These are phyloP conservation scores for Myxozyma nipponensis DNA, from an alignment of 805 yeast genomes.

Conservation along the genomic window DNA sequence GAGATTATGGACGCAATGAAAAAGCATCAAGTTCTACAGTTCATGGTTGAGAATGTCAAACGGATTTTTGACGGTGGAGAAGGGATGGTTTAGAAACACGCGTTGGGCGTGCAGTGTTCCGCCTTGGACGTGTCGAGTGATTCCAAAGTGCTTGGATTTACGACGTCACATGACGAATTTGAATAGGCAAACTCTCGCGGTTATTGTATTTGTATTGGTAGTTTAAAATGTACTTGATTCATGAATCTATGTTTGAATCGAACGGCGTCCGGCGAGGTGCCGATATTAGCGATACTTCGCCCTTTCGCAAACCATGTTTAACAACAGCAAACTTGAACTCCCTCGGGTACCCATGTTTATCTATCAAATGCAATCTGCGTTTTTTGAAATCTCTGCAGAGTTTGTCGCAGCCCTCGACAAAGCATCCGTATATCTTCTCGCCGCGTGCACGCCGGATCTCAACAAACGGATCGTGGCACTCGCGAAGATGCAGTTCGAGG, in stretches of 20 bases:
- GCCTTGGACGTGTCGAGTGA: too few species aligned
- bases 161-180: too few species aligned
- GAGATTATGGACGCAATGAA: constrained; percentile 83
- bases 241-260: too few species aligned
- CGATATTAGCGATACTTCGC: constrained; percentile 19
- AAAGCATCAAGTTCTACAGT: constrained; percentile 73
- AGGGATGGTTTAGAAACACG: constrained; percentile 9
- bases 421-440: constrained; percentile 44
- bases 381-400: constrained; percentile 41
- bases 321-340: constrained; percentile 29
- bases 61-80: constrained; percentile 16
- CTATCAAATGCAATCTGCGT: constrained; percentile 48
- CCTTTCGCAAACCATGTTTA: constrained; percentile 15
- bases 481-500: constrained; percentile 49
- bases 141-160: too few species aligned
- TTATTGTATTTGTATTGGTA: not conserved
- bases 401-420: constrained; percentile 43
- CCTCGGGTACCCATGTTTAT: constrained; percentile 49
- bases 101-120: too few species aligned
- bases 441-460: constrained; percentile 41
- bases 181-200: too few species aligned
- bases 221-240: too few species aligned
- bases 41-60: constrained; percentile 43
- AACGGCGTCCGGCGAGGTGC: too few species aligned
- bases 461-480: constrained; percentile 51